Conservation (phyloP, 129 eudicot genomes). For the Centrapalus pauciflorus region DNA sequence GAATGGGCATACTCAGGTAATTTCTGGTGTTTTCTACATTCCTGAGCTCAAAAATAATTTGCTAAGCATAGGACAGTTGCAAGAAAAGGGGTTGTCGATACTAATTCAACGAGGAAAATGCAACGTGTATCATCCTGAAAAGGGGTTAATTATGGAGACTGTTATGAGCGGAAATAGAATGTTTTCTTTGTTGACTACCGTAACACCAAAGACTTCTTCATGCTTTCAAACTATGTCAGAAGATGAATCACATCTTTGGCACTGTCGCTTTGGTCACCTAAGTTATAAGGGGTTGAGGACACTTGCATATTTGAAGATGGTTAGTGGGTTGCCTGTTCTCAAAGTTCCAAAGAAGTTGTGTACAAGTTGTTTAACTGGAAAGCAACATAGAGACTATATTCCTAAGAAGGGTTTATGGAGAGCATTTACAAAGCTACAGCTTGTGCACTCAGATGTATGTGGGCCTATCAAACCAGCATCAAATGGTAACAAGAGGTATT, state of each 20-base stretch:
- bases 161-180: slow-evolving; percentile 7
- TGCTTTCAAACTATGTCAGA: not conserved
- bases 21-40: too few relatives aligned
- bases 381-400: slow-evolving; percentile 1
- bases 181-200: not conserved
- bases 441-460: slow-evolving; percentile 3
- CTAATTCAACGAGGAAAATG: not conserved
- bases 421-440: not conserved
- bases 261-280: not conserved
- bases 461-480: too few relatives aligned
- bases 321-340: not conserved
- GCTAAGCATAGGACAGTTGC: not conserved
- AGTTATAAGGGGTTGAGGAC: not conserved
- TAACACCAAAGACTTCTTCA: not conserved
- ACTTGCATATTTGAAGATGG: not conserved
- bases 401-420: not conserved
- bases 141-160: not conserved
- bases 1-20: slow-evolving; percentile 6
- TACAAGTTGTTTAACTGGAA: not conserved
- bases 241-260: not conserved
- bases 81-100: slow-evolving; percentile 4
- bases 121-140: not conserved
- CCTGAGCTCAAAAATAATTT: not conserved
- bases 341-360: not conserved
- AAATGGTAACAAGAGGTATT: too few relatives aligned